Evolutionary conservation across 768 basidiomycete genomes (phyloP), one percentile per base, ranked within the genome.

Genomic region (Trametes gibbosa): DNA sequence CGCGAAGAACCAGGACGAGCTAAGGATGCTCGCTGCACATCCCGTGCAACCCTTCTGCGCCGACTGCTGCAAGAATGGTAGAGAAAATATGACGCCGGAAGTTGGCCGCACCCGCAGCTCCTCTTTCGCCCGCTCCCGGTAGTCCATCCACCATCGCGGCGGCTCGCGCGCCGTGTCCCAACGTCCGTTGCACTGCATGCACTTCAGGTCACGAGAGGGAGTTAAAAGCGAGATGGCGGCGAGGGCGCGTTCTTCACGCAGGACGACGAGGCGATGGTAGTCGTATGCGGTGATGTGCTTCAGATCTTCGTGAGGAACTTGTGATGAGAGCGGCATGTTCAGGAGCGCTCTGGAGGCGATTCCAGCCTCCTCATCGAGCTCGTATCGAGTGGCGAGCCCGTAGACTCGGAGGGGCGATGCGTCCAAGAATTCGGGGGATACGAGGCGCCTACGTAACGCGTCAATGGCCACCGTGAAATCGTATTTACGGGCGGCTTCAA

Each of bases 61-160:
- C 16, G 75, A 81, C 58, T 75, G 72, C 35, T 81, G 80, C 47
- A 90, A 65, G 69, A 87, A 90, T 32, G 78, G 72, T 69, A 86
- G 74, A 35, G 77, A 76, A 66, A 90, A 89, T 37, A 90, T 79
- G 45, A 79, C 74, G 24, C 81, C 81, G 17, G 84, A 79, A 55
- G 81, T 80, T 39, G 87, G 87, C 42, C 84, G 75, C 47, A 68
- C 66, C 24, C 72, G 71, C 56, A 90, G 71, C 66, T 90, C 89
- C 66, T 80, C 79, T 65, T 66, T 79, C 37, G 86, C 88, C 56
- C 74, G 66, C 67, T 68, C 77, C 68, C 81, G 79, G 65, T 82
- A 91, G 60, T 82, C 81, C 21, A 68, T 67, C 88, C 87, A 90
- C 89, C 87, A 90, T 69, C 79, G 80, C 21, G 89, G 89, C 5